Conservation (phyloP, 257 asterid genomes). For the Nicotiana noctiflora region DNA sequence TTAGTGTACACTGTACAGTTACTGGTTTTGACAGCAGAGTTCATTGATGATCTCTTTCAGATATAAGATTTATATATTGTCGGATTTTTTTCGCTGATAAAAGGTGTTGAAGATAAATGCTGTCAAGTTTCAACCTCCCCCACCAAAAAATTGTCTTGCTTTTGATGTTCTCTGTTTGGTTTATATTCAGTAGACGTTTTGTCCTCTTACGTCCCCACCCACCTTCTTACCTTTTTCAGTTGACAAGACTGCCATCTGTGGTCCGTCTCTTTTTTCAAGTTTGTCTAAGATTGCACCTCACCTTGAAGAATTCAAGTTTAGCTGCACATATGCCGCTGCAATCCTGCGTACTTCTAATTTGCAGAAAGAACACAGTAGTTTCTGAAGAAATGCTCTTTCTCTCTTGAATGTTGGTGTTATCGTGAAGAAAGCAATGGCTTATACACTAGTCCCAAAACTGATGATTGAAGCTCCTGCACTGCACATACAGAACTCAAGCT, state of each 20-base stretch:
- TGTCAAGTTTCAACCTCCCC: background rate
- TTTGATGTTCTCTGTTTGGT: background rate
- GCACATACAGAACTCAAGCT: slow-evolving; percentile 22
- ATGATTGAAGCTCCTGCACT: slow-evolving; percentile 29
- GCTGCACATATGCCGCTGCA: background rate
- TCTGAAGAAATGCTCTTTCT: slow-evolving; percentile 4
- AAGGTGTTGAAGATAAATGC: background rate
- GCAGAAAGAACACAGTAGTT: background rate
- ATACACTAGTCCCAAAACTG: slow-evolving; percentile 28
- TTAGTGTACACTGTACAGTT: background rate
- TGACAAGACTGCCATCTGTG: background rate
- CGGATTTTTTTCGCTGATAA: background rate
- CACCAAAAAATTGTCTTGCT: background rate
- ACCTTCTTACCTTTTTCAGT: background rate
- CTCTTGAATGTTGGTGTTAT: background rate
- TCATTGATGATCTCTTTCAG: background rate
- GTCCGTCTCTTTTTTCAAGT: background rate
- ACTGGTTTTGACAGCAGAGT: background rate
- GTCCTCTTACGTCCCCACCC: background rate
- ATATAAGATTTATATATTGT: background rate
- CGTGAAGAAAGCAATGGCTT: slow-evolving; percentile 30
- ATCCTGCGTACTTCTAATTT: background rate
- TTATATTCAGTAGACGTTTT: background rate
- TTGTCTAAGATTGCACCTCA: background rate
- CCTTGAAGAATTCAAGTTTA: background rate